Evolutionary conservation across 2,329 filamentous ascomycete species (phyloP), one percentile per base, ranked within the genome.

Genomic region (Triangularia verruculosa): DNA sequence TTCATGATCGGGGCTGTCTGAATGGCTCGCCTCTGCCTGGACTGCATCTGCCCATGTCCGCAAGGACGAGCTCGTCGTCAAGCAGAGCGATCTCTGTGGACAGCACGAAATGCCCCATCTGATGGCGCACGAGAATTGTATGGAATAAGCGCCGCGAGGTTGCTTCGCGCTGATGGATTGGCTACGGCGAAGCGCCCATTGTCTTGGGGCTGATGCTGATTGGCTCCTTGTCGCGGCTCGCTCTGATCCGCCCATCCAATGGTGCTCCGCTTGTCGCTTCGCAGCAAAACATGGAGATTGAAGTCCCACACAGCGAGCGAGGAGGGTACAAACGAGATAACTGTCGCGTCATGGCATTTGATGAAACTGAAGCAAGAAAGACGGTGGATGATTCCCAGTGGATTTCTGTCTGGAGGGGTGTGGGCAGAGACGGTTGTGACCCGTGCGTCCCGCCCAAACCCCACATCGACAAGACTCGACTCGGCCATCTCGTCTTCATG

Each of bases 111-210:
- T 28, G 51, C 32, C 63, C 34, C 30, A 58, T 64, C 55, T 61
- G 67, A 67, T 55, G 60, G 30, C 56, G 61, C 30, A 59, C 32
- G 62, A 64, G 61, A 59, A 63, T 62, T 70, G 75, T 76, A 65
- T 76, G 72, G 71, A 73, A 75, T 77, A 78, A 75, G 76, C 79
- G 79, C 78, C 75, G 69, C 66, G 61, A 61, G 67, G 67, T 61
- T 61, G 69, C 62, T 61, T 62, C 55, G 52, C 47, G 66, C 59
- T 63, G 66, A 57, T 9, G 56, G 53, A 74, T 74, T 74, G 72
- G 72, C 65, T 60, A 65, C n/a, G 20, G 66, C 61, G 60, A 68
- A 56, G 64, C 68, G 66, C 67, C 66, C 63, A 59, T 51, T 47
- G 51, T 65, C 53, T 63, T 55, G 66, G 59, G 9, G 39, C 27